Base-by-base conservation (phyloP, 495 filamentous ascomycete genomes). In the Daldinia childiae region DNA sequence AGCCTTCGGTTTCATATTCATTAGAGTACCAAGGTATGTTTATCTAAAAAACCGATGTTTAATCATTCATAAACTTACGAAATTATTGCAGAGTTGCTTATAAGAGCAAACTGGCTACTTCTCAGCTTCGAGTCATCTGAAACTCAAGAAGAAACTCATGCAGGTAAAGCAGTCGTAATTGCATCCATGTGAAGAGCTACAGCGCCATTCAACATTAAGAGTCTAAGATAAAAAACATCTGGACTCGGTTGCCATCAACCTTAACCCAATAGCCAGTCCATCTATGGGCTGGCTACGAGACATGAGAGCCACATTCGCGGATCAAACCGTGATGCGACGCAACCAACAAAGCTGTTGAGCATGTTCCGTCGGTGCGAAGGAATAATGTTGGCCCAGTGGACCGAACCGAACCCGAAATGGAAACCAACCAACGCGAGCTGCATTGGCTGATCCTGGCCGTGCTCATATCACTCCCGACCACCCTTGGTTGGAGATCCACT, bases 101-200 rank as follows among this genome's bases (percentile, higher is more conserved):
- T 92, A 29, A 84, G 88, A 61, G 86, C 87, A 19, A 87, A 82
- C 36, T 80, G 81, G 76, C 78, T 92, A 17, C 79, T 90, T 36
- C 71, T 91, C 36, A 84, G 81, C 27, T 75, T 88, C 17, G 90
- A 92, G 74, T 76, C 81, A 69, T 85, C 87, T 0, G 79, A 87
- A 59, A 80, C 80, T 43, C 83, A 89, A 73, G 79, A 83, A 43
- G 76, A 74, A 55, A 74, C 76, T 11, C 77, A 82, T 52, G 82
- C 85, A 79, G 84, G 84, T 76, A 88, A 87, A 73, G 88, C 88
- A 45, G 80, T 91, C 72, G 78, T 88, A 50, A 87, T 89, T 78
- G 85, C 85, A 59, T 83, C 81, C 29, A 55, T 80, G 71, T 85
- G 74, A 82, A 67, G 43, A 68, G 58, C 58, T 38, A 58, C 59